Base-by-base conservation (phyloP, 75 land plant genomes). In the Isoetes taiwanensis region DNA sequence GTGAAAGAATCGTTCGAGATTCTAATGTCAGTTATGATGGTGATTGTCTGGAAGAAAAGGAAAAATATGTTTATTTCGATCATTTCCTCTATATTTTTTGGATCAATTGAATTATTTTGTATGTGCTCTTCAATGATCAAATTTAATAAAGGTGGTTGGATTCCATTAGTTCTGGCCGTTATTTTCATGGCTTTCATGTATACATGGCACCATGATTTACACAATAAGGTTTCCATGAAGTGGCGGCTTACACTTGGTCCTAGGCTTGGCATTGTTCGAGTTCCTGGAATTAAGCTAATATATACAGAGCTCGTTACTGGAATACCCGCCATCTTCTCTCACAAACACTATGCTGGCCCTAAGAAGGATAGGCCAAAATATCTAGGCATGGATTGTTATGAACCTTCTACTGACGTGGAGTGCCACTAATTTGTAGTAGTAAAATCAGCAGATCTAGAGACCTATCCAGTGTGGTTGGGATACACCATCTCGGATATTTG, bases 21-120 rank as follows among this genome's bases (percentile, higher is more conserved):
- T n/a, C 62, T 84, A 14, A 84, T 82, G 85, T 84, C 79, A 11
- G 59, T 84, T 17, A 78, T 84, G 1, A 81, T 84, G 5, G 68
- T 81, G 20, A 54, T 81, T 2, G 76, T 78, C 53, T 84, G 88
- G 88, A 55, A 65, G 41, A 64, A 54, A 43, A 74, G 67, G n/a
- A n/a, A n/a, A n/a, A 81, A 64, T 34, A 34, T 72, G 19, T 33
- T 81, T 19, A 29, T 75, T 0, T 80, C 88, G 30, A 24, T 81
- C 11, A 25, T 56, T 52, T 81, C 81, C 43, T 41, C 81, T n/a
- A 28, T 81, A 21, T 66, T 81, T 48, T 84, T 81, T 30, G 74
- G 73, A 27, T 38, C 63, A 12, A 58, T 74, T 4, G 76, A 74
- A 41, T 33, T 34, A 1, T 27, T 74, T 34, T 74, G 64, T 63